Conservation (phyloP, 2,329 filamentous ascomycete species). For the Sarocladium oryzae region DNA sequence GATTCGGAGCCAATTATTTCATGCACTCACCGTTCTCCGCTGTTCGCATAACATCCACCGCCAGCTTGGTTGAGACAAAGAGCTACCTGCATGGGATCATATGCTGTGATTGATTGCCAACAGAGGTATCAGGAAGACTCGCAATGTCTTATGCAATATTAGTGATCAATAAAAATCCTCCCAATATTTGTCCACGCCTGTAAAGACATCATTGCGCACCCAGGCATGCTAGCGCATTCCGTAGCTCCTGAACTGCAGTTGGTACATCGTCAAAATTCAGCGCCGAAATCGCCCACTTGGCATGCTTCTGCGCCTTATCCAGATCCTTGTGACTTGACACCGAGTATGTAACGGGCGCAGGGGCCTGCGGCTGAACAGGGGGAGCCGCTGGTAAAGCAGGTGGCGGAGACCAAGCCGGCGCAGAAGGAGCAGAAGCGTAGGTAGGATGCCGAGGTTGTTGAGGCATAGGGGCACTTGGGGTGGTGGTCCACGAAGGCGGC, state of each 20-base stretch:
- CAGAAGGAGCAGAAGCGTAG: slow-evolving; percentile 13
- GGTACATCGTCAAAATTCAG: slow-evolving; percentile 93
- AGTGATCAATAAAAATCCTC: too few species aligned
- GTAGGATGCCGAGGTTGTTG: slow-evolving; percentile 8
- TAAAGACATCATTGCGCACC: slow-evolving; percentile 48
- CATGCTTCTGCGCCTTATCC: slow-evolving; percentile 83
- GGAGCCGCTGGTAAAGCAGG: slow-evolving; percentile 9
- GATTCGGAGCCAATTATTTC: neutral
- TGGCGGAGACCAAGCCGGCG: slow-evolving; percentile 11
- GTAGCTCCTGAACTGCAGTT: slow-evolving; percentile 81
- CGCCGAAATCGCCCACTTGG: slow-evolving; percentile 93
- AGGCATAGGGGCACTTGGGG: slow-evolving; percentile 17
- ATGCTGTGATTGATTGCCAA: neutral
- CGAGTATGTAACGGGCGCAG: slow-evolving; percentile 12
- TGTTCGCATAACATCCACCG: too few species aligned
- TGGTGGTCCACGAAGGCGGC: slow-evolving; percentile 17
- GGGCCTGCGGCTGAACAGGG: slow-evolving; percentile 1
- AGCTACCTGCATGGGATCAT: neutral
- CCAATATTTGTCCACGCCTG: too few species aligned
- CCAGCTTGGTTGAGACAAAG: too few species aligned
- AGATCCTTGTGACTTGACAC: slow-evolving; percentile 49
- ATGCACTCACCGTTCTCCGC: too few species aligned
- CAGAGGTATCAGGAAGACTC: neutral
- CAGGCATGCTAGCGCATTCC: slow-evolving; percentile 63
- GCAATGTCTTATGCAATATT: too few species aligned